A percentile compares a stretch with the other conserved stretches of the same genome.
These are phyloP conservation scores for Daldinia bambusicola DNA, from an alignment of 495 filamentous ascomycete species.

Conservation along the genomic window DNA sequence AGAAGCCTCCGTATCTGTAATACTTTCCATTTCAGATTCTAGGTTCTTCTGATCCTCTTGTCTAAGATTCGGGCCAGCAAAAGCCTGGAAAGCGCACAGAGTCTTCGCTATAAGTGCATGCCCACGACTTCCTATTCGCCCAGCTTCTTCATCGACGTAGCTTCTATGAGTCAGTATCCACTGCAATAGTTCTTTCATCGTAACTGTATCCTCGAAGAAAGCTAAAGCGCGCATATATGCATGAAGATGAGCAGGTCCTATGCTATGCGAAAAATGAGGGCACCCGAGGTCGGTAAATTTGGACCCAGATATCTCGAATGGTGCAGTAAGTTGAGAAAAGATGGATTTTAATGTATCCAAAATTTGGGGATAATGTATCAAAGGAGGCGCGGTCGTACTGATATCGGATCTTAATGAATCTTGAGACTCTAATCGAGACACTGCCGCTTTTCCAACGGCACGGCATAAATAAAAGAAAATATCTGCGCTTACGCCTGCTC, in stretches of 20 bases:
- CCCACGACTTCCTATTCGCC: conserved; percentile 41
- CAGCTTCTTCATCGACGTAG: conserved; percentile 49
- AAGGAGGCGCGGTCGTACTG: background rate
- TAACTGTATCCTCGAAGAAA: conserved; percentile 46
- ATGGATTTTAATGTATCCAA: conserved; percentile 13
- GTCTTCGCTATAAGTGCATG: conserved; percentile 47
- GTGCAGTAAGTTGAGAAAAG: conserved; percentile 33
- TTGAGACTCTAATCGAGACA: conserved; percentile 20
- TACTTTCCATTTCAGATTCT: conserved; percentile 33
- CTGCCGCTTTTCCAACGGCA: conserved; percentile 36
- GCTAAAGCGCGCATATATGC: conserved; percentile 54
- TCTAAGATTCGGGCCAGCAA: conserved; percentile 42
- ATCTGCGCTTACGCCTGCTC: conserved; percentile 35
- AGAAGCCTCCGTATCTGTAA: conserved; percentile 1
- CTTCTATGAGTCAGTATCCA: conserved; percentile 50
- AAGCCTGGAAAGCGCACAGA: conserved; percentile 49
- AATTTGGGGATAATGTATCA: conserved; percentile 15
- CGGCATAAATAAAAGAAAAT: conserved; percentile 44
- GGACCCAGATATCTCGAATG: background rate
- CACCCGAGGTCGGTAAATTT: background rate
- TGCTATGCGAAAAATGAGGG: conserved; percentile 35
- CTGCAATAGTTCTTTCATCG: conserved; percentile 51
- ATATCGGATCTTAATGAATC: background rate
- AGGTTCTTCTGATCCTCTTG: conserved; percentile 42
- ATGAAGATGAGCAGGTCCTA: conserved; percentile 48